A percentile compares a stretch with the other conserved stretches of the same genome.
phyloP scores from a whole-genome alignment of 331 rosid species.

The Stylosanthes scabra region DNA sequence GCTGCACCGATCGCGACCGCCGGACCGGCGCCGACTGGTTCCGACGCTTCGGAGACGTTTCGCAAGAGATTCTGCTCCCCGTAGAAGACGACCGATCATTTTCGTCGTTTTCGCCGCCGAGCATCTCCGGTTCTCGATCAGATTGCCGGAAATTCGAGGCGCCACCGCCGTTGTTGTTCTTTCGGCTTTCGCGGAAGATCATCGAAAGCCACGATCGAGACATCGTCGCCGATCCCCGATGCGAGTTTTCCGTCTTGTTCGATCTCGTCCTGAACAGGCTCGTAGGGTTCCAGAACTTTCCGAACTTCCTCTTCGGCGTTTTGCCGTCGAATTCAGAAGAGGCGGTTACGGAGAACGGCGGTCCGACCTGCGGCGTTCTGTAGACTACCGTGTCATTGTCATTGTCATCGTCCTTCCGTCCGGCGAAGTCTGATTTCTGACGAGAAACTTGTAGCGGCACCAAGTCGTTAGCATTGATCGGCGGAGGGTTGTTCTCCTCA shows the following conservation, averaged over 20 bases:
- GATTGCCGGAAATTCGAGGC: background rate
- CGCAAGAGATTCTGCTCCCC: slow-evolving; percentile 39
- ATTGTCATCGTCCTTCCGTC: background rate
- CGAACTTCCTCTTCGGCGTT: slow-evolving; percentile 46
- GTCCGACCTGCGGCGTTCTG: slow-evolving; percentile 66
- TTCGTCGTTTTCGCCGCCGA: background rate
- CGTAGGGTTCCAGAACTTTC: slow-evolving; percentile 56
- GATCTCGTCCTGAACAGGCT: slow-evolving; percentile 65
- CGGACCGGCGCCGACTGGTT: slow-evolving; percentile 46
- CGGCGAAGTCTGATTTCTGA: slow-evolving; percentile 53
- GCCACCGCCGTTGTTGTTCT: background rate
- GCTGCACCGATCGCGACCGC: slow-evolving; percentile 26
- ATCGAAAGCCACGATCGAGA: slow-evolving; percentile 65
- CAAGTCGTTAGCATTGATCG: slow-evolving; percentile 60
- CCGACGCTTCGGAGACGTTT: slow-evolving; percentile 45
- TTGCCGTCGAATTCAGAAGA: background rate
- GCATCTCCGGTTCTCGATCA: slow-evolving; percentile 14
- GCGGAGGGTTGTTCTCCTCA: slow-evolving; percentile 36
- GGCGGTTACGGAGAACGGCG: slow-evolving; percentile 24
- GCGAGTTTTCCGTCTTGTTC: slow-evolving; percentile 48
- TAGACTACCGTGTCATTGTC: slow-evolving; percentile 40
- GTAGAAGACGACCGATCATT: background rate
- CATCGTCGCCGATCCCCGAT: slow-evolving; percentile 20
- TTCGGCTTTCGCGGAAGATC: slow-evolving; percentile 37
- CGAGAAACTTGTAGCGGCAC: slow-evolving; percentile 67